phyloP scores from a whole-genome alignment of 495 filamentous ascomycete species.

The Hyaloscypha variabilis region DNA sequence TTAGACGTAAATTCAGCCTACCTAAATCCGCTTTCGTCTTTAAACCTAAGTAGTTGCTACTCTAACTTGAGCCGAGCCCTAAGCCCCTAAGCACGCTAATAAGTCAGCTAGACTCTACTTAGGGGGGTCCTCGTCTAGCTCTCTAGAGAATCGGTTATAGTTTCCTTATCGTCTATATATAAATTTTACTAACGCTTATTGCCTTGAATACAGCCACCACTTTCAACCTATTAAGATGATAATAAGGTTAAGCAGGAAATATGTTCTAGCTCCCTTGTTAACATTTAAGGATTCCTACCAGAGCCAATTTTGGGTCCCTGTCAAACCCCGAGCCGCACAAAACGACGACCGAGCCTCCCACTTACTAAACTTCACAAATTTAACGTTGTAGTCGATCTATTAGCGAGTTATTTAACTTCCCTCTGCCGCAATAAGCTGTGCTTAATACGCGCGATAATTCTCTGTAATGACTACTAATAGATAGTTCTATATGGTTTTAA shows the following conservation, averaged over 20 bases:
- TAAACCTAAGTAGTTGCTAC: no score
- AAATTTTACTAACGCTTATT: no score
- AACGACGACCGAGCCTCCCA: slow-evolving; percentile 11
- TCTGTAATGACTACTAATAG: neutral
- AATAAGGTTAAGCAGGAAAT: slow-evolving; percentile 13
- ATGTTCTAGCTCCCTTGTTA: neutral
- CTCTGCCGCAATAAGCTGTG: slow-evolving; percentile 3
- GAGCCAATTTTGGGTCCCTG: slow-evolving; percentile 11
- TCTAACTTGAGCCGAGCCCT: no score
- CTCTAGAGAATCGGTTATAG: no score
- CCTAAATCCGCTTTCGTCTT: no score
- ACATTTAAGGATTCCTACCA: neutral
- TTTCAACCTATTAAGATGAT: slow-evolving; percentile 7
- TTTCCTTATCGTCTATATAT: no score
- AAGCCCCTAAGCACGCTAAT: no score
- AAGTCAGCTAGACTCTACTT: no score
- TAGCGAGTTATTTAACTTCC: slow-evolving; percentile 7
- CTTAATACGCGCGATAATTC: slow-evolving; percentile 7
- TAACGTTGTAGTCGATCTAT: neutral
- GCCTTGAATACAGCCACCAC: neutral
- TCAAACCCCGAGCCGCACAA: slow-evolving; percentile 7
- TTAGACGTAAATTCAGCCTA: no score
- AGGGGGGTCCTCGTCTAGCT: no score
- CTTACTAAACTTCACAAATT: neutral
- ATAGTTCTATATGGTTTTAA: slow-evolving; percentile 8